Evolutionary conservation across 23 red algal species (phyloP), one percentile per base, ranked within the genome.

Genomic region (Gracilariopsis chorda): DNA sequence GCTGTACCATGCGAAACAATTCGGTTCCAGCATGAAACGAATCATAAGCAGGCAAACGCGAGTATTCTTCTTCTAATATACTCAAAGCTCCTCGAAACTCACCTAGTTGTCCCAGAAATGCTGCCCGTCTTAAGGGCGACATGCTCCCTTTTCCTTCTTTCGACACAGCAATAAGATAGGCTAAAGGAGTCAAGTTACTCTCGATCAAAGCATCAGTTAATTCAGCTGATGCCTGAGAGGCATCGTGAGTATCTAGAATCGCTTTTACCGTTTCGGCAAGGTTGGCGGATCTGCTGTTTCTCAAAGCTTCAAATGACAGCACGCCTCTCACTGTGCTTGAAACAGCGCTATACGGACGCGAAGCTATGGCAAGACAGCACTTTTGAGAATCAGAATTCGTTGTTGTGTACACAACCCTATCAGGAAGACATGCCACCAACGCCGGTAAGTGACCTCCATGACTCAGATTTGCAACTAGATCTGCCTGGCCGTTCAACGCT

Each of bases 201-300:
- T 35, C 43, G n/a, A 80, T 79, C 16, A 91, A 62, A 80, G 56
- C 28, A 30, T 91, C 55, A n/a, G 57, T 73, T 37, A 91, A 37
- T 58, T 69, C 87, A 68, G 45, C 75, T 24, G 87, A 91, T 19
- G 67, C 87, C 80, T 91, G 87, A 11, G 87, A 91, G 30, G 61
- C 87, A 81, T 91, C 87, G 23, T 91, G 71, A 67, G 56, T 56
- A 35, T 88, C 63, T 21, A 75, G 40, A 57, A 88, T 57, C 41
- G 23, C 48, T 45, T 61, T 55, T 42, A 88, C 65, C 44, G 65
- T 48, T 32, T 84, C 80, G 69, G 73, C 44, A 2, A 83, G 30
- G 39, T 83, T 36, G 4, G 58, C 30, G 48, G 44, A 56, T 33
- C 58, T 32, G 2, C 58, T 51, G 40, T 9, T 65, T 64, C 48